Conservation (phyloP, 345 rosid species). For the Hibiscus mutabilis region DNA sequence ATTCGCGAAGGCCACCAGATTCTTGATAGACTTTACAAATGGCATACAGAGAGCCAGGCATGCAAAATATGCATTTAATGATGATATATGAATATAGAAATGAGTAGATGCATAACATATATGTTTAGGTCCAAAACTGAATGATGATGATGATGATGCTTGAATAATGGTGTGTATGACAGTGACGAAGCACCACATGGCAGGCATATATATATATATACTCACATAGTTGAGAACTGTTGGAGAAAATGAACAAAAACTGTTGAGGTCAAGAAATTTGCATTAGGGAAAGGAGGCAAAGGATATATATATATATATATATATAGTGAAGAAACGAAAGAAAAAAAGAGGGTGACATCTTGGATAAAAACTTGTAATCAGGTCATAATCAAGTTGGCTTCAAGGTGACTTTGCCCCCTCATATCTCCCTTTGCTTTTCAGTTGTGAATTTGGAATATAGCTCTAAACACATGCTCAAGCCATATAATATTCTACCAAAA, state of each 20-base stretch:
- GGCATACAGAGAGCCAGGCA: conserved; percentile 70
- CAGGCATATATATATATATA: not conserved
- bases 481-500: conserved; percentile 19
- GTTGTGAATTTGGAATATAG: conserved; percentile 29
- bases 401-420: not conserved
- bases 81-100: conserved; percentile 4
- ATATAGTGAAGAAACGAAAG: not conserved
- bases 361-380: not conserved
- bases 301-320: not conserved
- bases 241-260: not conserved
- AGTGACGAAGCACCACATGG: conserved; percentile 8
- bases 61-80: conserved; percentile 4
- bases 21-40: conserved; percentile 33
- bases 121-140: not conserved
- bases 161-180: not conserved
- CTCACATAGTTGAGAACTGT: not conserved
- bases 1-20: conserved; percentile 31
- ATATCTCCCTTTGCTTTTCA: conserved; percentile 22
- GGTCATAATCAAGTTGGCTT: conserved; percentile 16
- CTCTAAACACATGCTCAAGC: conserved; percentile 9
- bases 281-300: conserved; percentile 1
- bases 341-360: not conserved
- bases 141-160: conserved; percentile 1
- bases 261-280: conserved; percentile 7
- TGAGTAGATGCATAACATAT: conserved; percentile 2